These are phyloP conservation scores for Centrapalus pauciflorus DNA, from an alignment of 129 eudicot species.

Conservation along the genomic window DNA sequence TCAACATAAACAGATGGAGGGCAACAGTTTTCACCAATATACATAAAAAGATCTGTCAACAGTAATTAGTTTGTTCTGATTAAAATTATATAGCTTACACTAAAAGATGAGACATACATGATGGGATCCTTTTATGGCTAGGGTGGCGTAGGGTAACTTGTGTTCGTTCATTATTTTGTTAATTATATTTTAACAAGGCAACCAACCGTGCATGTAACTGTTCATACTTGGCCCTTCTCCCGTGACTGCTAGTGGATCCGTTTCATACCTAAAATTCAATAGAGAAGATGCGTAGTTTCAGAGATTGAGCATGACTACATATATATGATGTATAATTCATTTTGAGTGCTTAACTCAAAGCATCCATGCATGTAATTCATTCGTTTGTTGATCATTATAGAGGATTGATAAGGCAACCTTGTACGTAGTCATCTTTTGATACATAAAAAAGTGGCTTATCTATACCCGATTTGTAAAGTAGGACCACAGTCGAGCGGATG, in stretches of 20 bases:
- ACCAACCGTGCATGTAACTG: conserved; percentile 69
- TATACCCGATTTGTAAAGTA: conserved; percentile 90
- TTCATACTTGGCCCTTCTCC: conserved; percentile 75
- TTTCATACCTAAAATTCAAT: conserved; percentile 46
- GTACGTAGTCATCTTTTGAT: no score
- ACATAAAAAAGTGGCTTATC: no score
- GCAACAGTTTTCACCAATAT: conserved; percentile 3
- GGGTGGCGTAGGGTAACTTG: no score
- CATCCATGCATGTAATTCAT: no score
- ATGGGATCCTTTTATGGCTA: conserved; percentile 3
- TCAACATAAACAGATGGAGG: neutral
- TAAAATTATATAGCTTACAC: conserved; percentile 8
- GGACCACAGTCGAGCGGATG: conserved; percentile 92
- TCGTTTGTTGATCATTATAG: no score
- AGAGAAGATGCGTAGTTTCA: neutral
- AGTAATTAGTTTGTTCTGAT: neutral
- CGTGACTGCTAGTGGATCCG: conserved; percentile 33
- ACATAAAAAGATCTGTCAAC: conserved; percentile 1
- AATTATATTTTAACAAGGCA: conserved; percentile 37
- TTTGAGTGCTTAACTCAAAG: no score
- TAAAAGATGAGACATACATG: conserved; percentile 10
- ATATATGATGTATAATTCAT: neutral
- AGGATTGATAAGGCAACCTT: no score
- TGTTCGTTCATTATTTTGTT: neutral
- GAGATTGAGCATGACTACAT: neutral